Evolutionary conservation across 495 filamentous ascomycete genomes (phyloP).

Genomic region (Annulohypoxylon moriforme): DNA sequence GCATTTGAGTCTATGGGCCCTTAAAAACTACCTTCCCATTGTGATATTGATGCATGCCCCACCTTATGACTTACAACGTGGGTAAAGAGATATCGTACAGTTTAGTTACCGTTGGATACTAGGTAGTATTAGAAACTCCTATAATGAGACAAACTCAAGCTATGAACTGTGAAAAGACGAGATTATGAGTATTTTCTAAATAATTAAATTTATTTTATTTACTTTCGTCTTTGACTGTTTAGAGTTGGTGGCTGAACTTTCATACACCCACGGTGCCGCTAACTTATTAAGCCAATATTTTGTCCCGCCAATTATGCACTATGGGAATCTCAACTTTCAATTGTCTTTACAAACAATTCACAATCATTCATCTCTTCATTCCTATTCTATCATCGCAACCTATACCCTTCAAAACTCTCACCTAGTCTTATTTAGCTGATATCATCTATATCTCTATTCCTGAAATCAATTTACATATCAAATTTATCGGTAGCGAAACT

Average conservation of each 20-base stretch:
- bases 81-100: not conserved
- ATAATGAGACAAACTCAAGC: not conserved
- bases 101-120: too few species aligned
- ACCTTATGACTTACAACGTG: not conserved
- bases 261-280: not conserved
- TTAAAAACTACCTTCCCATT: not conserved
- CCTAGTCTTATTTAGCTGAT: not conserved
- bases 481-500: not conserved
- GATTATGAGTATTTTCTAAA: not conserved
- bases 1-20: not conserved
- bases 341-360: not conserved
- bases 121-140: not conserved
- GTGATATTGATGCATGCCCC: not conserved
- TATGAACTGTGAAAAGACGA: not conserved
- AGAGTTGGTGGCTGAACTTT: not conserved
- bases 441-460: not conserved
- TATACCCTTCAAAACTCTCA: not conserved
- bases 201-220: not conserved
- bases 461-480: not conserved
- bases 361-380: not conserved
- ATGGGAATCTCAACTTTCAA: conserved; percentile 1
- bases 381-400: not conserved
- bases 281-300: conserved; percentile 10
- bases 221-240: not conserved
- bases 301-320: not conserved